Evolutionary conservation across 257 asterid species (phyloP), one percentile per base, ranked within the genome.

Genomic region (Pogostemon cablin): DNA sequence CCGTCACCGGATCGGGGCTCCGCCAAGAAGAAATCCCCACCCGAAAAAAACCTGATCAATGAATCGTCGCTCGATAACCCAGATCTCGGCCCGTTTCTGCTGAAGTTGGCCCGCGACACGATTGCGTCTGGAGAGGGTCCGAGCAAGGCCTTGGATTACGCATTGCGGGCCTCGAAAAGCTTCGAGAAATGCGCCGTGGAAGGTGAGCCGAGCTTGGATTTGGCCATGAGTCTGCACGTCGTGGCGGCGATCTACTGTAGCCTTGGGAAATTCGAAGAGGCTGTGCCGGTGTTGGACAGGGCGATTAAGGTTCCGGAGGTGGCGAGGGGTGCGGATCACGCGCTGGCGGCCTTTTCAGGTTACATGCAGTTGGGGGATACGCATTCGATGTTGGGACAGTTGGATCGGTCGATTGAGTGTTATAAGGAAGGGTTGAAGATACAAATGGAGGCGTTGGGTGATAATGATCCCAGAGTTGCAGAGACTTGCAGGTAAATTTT

Each of bases 201-300:
- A 0, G 88, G 86, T 9, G 96, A 87, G 77, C 96, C 93, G 53
- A 89, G 91, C 67, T 80, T 95, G 87, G 99, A 95, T 80, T 79
- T 91, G 84, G 96, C 96, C 9, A 95, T 95, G 99, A 87, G 99
- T 43, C 79, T 95, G 66, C 98, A 91, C 78, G 99, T 95, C 0
- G 90, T 95, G 75, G 99, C 99, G 62, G 99, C 99, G 78, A 95
- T 95, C 76, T 91, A 89, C 75, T 95, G 99, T 69, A 95, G 99
- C 78, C 80, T 95, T 69, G 96, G 88, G 71, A 84, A 82, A 77
- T 91, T 95, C 57, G 96, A 95, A 69, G 99, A 95, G 84, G 96
- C 99, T 55, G 86, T 88, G 38, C 96, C 96, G 55, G 96, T 89
- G 67, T 59, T 95, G 74, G 99, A 95, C 77, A 78, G 95, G 83